Evolutionary conservation across 345 rosid species (phyloP).

Genomic region (Leavenworthia alabamica): DNA sequence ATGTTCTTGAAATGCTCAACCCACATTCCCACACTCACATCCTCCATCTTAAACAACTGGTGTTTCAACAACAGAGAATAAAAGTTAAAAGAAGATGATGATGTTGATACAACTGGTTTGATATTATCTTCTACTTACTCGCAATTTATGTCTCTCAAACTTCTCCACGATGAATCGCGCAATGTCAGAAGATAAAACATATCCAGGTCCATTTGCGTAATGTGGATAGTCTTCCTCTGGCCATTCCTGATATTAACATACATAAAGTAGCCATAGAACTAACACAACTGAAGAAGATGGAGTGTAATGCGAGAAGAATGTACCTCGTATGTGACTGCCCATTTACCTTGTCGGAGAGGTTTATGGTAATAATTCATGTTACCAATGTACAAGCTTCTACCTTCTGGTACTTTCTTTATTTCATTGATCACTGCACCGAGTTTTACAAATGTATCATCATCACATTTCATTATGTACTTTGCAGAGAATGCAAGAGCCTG

Average conservation of each 20-base stretch:
- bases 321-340: slow-evolving; percentile 98
- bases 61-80: slow-evolving; percentile 2
- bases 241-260: slow-evolving; percentile 75
- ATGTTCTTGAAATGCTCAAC: slow-evolving; percentile 77
- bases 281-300: neutral
- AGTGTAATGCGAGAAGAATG: slow-evolving; percentile 1
- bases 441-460: slow-evolving; percentile 87
- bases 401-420: slow-evolving; percentile 51
- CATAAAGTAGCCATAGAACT: neutral
- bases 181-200: slow-evolving; percentile 71
- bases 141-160: slow-evolving; percentile 70
- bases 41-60: slow-evolving; percentile 99
- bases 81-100: neutral
- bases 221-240: slow-evolving; percentile 97
- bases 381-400: slow-evolving; percentile 69
- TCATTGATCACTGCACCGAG: slow-evolving; percentile 64
- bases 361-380: slow-evolving; percentile 83
- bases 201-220: slow-evolving; percentile 95
- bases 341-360: slow-evolving; percentile 87
- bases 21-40: slow-evolving; percentile 99
- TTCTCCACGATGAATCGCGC: slow-evolving; percentile 63
- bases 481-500: slow-evolving; percentile 60
- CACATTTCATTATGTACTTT: slow-evolving; percentile 82
- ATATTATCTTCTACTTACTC: slow-evolving; percentile 40
- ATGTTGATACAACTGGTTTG: neutral